phyloP scores from a whole-genome alignment of 1,284 basidiomycete genomes.

The Cystobasidiaceae sp. region DNA sequence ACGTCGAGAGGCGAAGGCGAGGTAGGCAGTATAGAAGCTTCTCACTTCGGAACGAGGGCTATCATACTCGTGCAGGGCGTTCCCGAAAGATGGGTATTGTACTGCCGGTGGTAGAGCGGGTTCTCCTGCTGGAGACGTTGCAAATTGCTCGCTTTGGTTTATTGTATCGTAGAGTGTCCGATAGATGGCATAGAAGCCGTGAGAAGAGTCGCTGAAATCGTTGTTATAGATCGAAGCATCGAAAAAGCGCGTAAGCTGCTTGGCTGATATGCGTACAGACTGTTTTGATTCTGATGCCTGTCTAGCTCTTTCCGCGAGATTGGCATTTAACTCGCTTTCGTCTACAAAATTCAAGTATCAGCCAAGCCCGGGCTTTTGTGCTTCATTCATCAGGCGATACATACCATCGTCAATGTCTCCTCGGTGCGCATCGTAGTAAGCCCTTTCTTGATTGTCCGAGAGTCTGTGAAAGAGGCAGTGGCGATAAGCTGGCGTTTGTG shows the following conservation, averaged over 20 bases:
- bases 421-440: conserved; percentile 68
- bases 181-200: conserved; percentile 91
- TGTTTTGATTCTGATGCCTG: conserved; percentile 23
- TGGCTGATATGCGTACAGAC: conserved; percentile 49
- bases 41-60: conserved; percentile 31
- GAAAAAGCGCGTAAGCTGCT: conserved; percentile 81
- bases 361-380: background rate
- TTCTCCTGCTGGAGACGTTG: conserved; percentile 39
- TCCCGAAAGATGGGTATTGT: conserved; percentile 76
- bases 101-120: conserved; percentile 45
- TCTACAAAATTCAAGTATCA: background rate
- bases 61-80: conserved; percentile 67
- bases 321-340: background rate
- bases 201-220: conserved; percentile 57
- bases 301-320: conserved; percentile 5
- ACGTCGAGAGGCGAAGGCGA: conserved; percentile 80
- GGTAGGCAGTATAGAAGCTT: conserved; percentile 79
- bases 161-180: conserved; percentile 79
- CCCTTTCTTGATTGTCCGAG: conserved; percentile 90
- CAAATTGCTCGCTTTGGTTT: conserved; percentile 67
- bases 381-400: background rate
- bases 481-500: conserved; percentile 20
- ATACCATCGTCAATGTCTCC: conserved; percentile 23
- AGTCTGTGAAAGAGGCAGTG: conserved; percentile 56
- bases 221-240: conserved; percentile 67